phyloP scores from a whole-genome alignment of 441 rosid species.

The Cnidoscolus chayamansa region DNA sequence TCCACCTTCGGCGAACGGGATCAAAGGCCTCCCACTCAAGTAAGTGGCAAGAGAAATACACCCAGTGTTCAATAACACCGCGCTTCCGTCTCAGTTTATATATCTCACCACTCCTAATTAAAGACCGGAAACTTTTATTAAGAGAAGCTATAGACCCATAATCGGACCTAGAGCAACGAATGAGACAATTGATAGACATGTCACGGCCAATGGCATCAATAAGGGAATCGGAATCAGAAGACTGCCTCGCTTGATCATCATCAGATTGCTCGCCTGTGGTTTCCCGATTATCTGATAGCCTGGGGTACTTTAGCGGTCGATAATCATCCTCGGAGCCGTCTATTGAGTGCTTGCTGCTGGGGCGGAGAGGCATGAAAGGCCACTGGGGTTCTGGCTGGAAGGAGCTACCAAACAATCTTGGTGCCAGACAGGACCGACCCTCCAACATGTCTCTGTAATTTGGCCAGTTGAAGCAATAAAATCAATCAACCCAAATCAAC shows the following conservation, averaged over 20 bases:
- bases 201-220: slow-evolving; percentile 70
- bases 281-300: slow-evolving; percentile 30
- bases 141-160: slow-evolving; percentile 73
- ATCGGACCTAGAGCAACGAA: slow-evolving; percentile 77
- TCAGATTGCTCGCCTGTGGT: slow-evolving; percentile 26
- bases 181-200: slow-evolving; percentile 63
- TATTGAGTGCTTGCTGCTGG: slow-evolving; percentile 46
- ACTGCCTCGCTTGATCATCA: slow-evolving; percentile 43
- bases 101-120: slow-evolving; percentile 67
- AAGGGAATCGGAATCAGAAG: slow-evolving; percentile 60
- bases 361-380: slow-evolving; percentile 50
- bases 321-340: slow-evolving; percentile 37
- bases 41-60: slow-evolving; percentile 77
- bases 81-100: slow-evolving; percentile 57
- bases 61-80: slow-evolving; percentile 82
- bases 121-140: slow-evolving; percentile 60
- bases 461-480: slow-evolving; percentile 26
- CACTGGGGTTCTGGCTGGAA: slow-evolving; percentile 60
- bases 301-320: slow-evolving; percentile 35
- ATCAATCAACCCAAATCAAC: slow-evolving; percentile 8
- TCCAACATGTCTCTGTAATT: slow-evolving; percentile 69
- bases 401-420: slow-evolving; percentile 68
- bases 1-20: slow-evolving; percentile 65
- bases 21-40: slow-evolving; percentile 94
- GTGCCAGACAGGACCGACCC: slow-evolving; percentile 54